These are phyloP conservation scores for Arabis hirsuta DNA, from an alignment of 345 rosid genomes.

Conservation along the genomic window DNA sequence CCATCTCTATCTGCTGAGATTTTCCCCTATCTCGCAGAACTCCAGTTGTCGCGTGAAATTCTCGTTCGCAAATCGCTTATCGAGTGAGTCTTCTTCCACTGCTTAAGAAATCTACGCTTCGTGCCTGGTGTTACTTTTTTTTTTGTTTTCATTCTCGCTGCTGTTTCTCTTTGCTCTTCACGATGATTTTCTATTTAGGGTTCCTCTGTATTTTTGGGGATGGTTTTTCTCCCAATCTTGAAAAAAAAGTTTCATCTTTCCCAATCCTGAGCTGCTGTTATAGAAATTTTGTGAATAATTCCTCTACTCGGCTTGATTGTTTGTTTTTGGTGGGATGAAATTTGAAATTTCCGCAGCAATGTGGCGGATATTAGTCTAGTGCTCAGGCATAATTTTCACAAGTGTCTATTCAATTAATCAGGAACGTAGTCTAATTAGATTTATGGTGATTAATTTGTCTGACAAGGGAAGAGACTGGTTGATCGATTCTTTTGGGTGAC, in stretches of 20 bases:
- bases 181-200: constrained; percentile 25
- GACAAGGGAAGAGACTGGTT: constrained; percentile 29
- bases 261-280: too few relatives aligned
- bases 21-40: constrained; percentile 76
- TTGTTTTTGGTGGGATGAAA: constrained; percentile 4
- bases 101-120: too few relatives aligned
- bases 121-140: neutral
- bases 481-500: constrained; percentile 44
- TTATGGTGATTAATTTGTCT: constrained; percentile 24
- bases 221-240: constrained; percentile 1
- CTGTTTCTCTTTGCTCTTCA: constrained; percentile 4
- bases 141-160: neutral
- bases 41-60: constrained; percentile 72
- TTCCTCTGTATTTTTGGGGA: constrained; percentile 7
- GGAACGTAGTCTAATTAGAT: neutral
- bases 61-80: constrained; percentile 76
- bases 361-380: neutral
- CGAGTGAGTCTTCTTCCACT: constrained; percentile 61
- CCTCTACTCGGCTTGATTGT: neutral
- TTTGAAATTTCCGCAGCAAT: neutral
- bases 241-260: neutral
- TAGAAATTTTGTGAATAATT: neutral
- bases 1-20: constrained; percentile 75
- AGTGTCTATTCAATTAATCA: neutral
- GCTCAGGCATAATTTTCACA: neutral